Evolutionary conservation across 352 stramenopile genomes (phyloP).

Genomic region (Aphanomyces astaci): DNA sequence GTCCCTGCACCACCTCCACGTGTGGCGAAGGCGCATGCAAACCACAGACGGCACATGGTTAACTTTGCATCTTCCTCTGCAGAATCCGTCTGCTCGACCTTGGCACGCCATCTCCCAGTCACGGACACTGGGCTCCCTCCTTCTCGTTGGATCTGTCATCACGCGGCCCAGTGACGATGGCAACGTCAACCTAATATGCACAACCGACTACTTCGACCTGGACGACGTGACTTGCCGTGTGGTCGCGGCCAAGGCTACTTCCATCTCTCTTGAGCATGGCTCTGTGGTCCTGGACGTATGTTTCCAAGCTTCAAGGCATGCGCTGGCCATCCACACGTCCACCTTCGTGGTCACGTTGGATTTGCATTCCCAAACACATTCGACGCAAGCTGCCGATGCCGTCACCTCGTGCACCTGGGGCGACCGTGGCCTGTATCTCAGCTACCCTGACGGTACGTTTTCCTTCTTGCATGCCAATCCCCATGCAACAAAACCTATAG

Average conservation of each 20-base stretch:
- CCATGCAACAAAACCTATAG: no score
- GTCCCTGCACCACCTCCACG: neutral
- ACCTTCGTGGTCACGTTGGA: neutral
- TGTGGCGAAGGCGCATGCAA: neutral
- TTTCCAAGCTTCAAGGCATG: neutral
- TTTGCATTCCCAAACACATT: neutral
- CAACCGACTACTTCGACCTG: neutral
- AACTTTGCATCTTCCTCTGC: neutral
- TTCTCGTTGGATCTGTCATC: neutral
- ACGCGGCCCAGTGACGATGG: neutral
- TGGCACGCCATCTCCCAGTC: neutral
- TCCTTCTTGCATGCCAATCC: no score
- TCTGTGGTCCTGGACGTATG: neutral
- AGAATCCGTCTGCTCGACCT: neutral
- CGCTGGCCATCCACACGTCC: neutral
- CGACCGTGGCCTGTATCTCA: neutral
- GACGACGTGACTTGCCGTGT: neutral
- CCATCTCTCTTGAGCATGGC: neutral
- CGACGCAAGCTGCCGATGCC: neutral
- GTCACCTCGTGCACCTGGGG: neutral
- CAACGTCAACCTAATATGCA: neutral
- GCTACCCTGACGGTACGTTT: neutral
- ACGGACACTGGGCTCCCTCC: neutral
- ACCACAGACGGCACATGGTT: neutral
- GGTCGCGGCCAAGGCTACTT: neutral